Evolutionary conservation across 306 rosid genomes (phyloP), one percentile per base, ranked within the genome.

Genomic region (Prinsepia uniflora): DNA sequence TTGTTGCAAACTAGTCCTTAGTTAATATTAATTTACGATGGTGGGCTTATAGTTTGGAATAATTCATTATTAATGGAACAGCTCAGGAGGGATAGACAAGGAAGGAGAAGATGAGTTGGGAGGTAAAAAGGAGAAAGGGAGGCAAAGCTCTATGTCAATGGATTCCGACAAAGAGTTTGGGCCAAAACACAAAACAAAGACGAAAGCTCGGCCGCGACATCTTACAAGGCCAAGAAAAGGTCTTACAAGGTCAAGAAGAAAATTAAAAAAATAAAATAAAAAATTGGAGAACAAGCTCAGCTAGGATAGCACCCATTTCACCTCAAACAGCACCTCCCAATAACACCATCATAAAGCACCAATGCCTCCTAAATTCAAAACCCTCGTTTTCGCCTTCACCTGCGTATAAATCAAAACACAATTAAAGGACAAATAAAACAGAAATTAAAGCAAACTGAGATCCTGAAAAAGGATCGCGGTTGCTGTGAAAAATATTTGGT

Each of bases 61-160:
- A 24, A n/a, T 62, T 75, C 36, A 30, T 30, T 30, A 30, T 30
- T 30, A 30, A 55, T 55, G 61, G 56, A 80, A 80, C 56, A 94
- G 98, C 98, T 94, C 98, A 94, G 88, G 96, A 94, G 98, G 98
- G 96, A 94, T 90, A 94, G 98, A 94, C 92, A 87, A 82, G 88
- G 87, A 90, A 89, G 88, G 91, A 90, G 95, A 87, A 81, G 82
- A 83, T 76, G 96, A 81, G 89, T 85, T 83, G 85, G 84, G 49
- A 46, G 84, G 84, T 24, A 66, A 82, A 13, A 14, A 71, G 83
- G 82, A 83, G 52, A 58, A 50, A 19, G 0, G 7, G 46, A 10
- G 75, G 66, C n/a, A 5, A 61, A 86, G 78, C 81, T 72, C 84
- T 70, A 77, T 50, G 65, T 81, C 81, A 47, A 49, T 5, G 12